Percentiles rank a stretch among this genome's conserved stretches.
Conservation (phyloP, 78 protist species). For the Guillardia theta region DNA sequence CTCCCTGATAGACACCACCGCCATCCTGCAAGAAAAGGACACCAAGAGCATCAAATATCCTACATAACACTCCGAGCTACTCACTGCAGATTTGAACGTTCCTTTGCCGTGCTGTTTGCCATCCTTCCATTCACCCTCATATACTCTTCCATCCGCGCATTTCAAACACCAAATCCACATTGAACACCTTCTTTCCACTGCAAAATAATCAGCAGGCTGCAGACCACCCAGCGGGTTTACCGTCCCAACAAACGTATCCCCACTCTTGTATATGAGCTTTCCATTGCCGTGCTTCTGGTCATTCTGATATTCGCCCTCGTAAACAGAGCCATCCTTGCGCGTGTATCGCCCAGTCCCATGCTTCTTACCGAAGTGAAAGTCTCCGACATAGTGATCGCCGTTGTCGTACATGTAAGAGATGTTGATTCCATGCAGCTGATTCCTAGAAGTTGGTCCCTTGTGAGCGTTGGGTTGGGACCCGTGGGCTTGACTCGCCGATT, state of each 20-base stretch:
- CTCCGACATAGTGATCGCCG: not conserved
- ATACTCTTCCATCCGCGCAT: not conserved
- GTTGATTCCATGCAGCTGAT: not conserved
- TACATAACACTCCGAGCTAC: not conserved
- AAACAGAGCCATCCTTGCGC: not conserved
- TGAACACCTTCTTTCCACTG: not conserved
- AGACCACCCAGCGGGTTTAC: not conserved
- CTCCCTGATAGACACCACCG: not conserved
- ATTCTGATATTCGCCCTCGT: not conserved
- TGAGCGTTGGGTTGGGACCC: not conserved
- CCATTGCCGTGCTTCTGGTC: not conserved
- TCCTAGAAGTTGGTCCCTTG: not conserved
- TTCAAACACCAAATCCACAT: not conserved
- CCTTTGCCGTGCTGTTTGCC: not conserved
- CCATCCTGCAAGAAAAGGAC: not conserved
- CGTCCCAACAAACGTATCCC: not conserved
- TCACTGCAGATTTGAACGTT: not conserved
- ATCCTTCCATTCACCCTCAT: not conserved
- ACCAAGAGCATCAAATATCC: not conserved
- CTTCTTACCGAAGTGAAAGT: not conserved
- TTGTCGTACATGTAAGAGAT: not conserved
- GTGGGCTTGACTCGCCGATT: not conserved
- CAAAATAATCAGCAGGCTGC: not conserved
- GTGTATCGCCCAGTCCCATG: not conserved
- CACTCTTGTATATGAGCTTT: not conserved